Conservation (phyloP, 1,139 yeast genomes). For the Candida sojae region DNA sequence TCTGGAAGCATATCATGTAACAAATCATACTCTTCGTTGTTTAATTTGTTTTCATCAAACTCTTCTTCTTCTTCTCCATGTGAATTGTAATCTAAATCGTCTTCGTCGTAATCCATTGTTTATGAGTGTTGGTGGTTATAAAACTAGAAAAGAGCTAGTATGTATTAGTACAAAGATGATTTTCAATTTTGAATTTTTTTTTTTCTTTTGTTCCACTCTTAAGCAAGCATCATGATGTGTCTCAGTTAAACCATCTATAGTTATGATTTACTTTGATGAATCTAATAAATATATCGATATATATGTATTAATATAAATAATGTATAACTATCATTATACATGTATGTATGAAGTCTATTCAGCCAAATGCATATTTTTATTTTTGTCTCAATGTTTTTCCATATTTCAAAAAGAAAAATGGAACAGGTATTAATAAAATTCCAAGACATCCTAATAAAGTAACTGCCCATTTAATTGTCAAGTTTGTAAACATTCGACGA, state of each 20-base stretch:
- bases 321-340: no score
- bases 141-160: background rate
- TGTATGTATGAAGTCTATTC: no score
- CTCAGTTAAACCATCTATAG: no score
- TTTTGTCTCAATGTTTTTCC: slow-evolving; percentile 63
- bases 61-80: slow-evolving; percentile 18
- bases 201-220: background rate
- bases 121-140: background rate
- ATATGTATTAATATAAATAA: no score
- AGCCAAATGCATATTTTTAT: slow-evolving; percentile 62
- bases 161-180: background rate
- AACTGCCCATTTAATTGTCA: slow-evolving; percentile 86
- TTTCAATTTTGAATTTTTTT: background rate
- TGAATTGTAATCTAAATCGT: slow-evolving; percentile 16
- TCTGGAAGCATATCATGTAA: slow-evolving; percentile 44
- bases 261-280: no score
- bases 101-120: slow-evolving; percentile 17
- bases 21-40: slow-evolving; percentile 39
- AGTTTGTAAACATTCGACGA: slow-evolving; percentile 66
- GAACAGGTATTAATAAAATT: slow-evolving; percentile 65
- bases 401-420: slow-evolving; percentile 65
- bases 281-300: no score
- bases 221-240: no score
- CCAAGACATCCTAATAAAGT: slow-evolving; percentile 74
- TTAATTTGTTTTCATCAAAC: slow-evolving; percentile 22